Evolutionary conservation across 257 asterid species (phyloP).

Genomic region (Solanum commersonii): DNA sequence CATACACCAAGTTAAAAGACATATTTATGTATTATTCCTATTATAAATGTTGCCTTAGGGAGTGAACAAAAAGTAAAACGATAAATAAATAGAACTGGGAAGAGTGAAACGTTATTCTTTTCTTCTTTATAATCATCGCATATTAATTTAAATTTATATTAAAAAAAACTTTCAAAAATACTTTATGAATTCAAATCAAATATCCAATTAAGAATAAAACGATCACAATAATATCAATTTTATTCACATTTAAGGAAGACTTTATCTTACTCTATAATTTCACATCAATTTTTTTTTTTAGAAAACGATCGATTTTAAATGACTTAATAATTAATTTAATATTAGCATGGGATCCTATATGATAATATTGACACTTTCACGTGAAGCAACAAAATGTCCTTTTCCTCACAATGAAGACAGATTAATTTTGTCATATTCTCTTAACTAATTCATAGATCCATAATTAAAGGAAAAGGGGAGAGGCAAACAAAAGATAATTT

Average conservation of each 20-base stretch:
- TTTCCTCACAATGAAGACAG: background rate
- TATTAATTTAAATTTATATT: no score
- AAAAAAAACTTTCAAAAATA: rapidly evolving
- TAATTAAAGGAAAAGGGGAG: background rate
- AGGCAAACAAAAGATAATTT: background rate
- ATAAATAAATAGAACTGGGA: rapidly evolving
- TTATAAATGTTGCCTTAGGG: no score
- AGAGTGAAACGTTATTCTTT: no score
- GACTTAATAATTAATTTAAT: background rate
- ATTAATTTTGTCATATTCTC: background rate
- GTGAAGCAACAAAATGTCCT: background rate
- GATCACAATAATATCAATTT: background rate
- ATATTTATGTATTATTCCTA: no score
- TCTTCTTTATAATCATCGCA: no score
- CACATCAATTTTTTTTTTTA: background rate
- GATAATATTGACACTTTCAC: background rate
- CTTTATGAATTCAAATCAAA: background rate
- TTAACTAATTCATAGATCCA: background rate
- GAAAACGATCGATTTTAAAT: background rate
- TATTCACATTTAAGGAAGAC: background rate
- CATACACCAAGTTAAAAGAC: no score
- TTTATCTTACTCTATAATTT: background rate
- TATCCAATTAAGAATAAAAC: background rate
- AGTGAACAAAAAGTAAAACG: no score
- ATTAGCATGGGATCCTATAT: background rate